Evolutionary conservation across 345 rosid genomes (phyloP).

Genomic region (Eucalyptus paniculata): DNA sequence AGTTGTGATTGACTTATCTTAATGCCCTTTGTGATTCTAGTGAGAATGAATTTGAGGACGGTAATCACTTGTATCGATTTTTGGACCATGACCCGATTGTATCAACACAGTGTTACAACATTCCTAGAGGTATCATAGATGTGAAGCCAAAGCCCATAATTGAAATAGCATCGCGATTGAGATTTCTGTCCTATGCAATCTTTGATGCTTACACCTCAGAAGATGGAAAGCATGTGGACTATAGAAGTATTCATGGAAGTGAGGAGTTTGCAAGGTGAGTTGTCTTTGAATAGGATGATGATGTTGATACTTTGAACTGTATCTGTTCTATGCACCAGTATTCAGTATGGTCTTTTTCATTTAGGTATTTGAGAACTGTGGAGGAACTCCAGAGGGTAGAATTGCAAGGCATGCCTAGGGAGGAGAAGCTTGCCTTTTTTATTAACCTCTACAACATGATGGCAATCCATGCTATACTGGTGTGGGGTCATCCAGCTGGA

Average conservation of each 20-base stretch:
- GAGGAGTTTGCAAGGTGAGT: slow-evolving; percentile 88
- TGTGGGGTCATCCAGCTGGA: slow-evolving; percentile 65
- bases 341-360: not conserved
- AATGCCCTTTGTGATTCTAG: slow-evolving; percentile 17
- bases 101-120: slow-evolving; percentile 72
- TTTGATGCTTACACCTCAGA: slow-evolving; percentile 66
- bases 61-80: slow-evolving; percentile 71
- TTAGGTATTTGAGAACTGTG: slow-evolving; percentile 63
- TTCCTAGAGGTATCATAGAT: slow-evolving; percentile 69
- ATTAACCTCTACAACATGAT: slow-evolving; percentile 83
- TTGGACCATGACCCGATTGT: slow-evolving; percentile 62
- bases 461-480: slow-evolving; percentile 74
- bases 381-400: slow-evolving; percentile 82
- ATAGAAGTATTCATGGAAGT: slow-evolving; percentile 84
- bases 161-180: slow-evolving; percentile 64
- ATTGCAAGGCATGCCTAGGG: slow-evolving; percentile 51
- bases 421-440: slow-evolving; percentile 76
- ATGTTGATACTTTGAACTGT: not conserved
- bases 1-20: not conserved
- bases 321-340: not conserved
- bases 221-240: slow-evolving; percentile 82
- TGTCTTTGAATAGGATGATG: not conserved
- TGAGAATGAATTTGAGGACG: slow-evolving; percentile 81
- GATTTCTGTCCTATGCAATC: slow-evolving; percentile 48
- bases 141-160: slow-evolving; percentile 54